Base-by-base conservation (phyloP, 768 basidiomycete species). In the Holtermanniella nyarrowii region DNA sequence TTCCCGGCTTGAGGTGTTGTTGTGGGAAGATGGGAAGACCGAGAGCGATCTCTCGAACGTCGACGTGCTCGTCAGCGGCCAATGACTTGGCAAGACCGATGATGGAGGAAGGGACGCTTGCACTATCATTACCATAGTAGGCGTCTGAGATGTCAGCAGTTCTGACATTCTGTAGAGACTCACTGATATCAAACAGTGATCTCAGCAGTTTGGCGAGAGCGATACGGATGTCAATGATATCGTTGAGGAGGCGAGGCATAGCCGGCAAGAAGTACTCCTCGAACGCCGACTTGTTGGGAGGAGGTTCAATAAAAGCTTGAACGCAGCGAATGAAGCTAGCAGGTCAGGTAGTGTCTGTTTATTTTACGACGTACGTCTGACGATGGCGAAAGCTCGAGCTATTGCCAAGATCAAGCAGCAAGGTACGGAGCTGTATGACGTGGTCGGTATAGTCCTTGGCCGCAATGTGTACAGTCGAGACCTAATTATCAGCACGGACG, bases 141-240 rank as follows among this genome's bases (percentile, higher is more conserved):
- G 61, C 63, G 11, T 57, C 63, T 48, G 27, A 20, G 37, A 5
- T 4, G 16, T 25, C 16, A 23, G 26, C 27, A 5, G 27, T 22
- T 10, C 27, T 46, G 23, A 25, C 21, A 22, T 11, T 18, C 23
- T 22, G 27, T 10, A 5, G 4, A 13, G 13, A 58, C 67, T 31
- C 18, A 64, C 66, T 51, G 16, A 50, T 44, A 2, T 51, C 62
- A 21, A 70, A 72, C 1, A 73, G 59, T 22, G 63, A 56, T 2
- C 80, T 80, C 40, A 82, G 71, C 43, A 88, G 77, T 45, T 88
- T 79, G n/a, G 90, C 83, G 2, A 88, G 77, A 5, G 82, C 84
- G 51, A 95, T 88, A 43, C 88, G 79, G 26, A 95, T 88, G 54
- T 88, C 89, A 46, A 85, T 76, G 12, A 93, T 81, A 27, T 96